These are phyloP conservation scores for Pyrus bretschneideri DNA, from an alignment of 306 rosid species.

Conservation along the genomic window DNA sequence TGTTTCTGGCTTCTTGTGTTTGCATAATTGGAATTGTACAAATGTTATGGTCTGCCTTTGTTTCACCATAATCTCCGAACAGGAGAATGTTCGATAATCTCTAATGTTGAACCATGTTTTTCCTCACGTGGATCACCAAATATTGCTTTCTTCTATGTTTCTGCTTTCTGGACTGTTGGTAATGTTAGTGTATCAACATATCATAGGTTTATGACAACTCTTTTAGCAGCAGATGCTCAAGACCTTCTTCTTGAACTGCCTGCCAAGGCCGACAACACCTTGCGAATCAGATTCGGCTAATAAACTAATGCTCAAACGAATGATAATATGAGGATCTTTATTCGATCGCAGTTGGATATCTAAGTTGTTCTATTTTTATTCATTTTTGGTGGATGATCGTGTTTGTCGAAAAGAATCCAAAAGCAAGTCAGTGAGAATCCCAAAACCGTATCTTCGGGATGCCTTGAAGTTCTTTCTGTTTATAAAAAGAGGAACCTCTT, in stretches of 20 bases:
- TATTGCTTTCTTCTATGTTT: neutral
- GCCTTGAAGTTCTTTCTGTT: too few relatives aligned
- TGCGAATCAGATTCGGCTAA: neutral
- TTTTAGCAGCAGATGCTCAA: neutral
- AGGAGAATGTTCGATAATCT: neutral
- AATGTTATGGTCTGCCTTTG: neutral
- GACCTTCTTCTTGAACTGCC: neutral
- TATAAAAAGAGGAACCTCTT: too few relatives aligned
- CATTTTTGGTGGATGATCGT: too few relatives aligned
- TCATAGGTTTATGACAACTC: neutral
- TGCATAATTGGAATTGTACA: neutral
- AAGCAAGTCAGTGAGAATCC: too few relatives aligned
- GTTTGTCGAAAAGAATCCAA: too few relatives aligned
- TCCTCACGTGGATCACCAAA: neutral
- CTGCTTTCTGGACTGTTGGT: neutral
- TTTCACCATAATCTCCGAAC: neutral
- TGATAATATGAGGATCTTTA: too few relatives aligned
- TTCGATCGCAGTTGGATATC: too few relatives aligned
- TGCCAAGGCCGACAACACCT: neutral
- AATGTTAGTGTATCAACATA: neutral
- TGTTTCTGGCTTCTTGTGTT: neutral
- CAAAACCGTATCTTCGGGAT: too few relatives aligned
- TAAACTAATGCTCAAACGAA: too few relatives aligned
- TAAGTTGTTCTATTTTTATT: too few relatives aligned
- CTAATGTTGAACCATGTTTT: neutral